Conservation (phyloP, 257 asterid genomes). For the Primulina huaijiensis region DNA sequence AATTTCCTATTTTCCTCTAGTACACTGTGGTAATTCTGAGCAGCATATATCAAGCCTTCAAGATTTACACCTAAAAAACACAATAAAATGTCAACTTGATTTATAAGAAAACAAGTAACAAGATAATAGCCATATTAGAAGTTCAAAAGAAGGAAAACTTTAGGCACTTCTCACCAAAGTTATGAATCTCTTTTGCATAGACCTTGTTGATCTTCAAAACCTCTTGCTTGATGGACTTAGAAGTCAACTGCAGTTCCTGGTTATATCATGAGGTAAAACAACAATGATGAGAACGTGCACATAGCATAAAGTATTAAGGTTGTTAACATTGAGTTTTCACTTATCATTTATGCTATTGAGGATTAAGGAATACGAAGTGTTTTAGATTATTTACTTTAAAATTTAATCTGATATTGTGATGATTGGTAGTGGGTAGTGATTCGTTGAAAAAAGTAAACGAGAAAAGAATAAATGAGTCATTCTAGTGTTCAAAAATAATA, state of each 20-base stretch:
- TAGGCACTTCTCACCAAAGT: slow-evolving; percentile 52
- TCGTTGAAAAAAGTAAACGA: background rate
- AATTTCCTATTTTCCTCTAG: slow-evolving; percentile 84
- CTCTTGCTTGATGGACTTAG: slow-evolving; percentile 76
- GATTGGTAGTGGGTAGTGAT: background rate
- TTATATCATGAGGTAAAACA: slow-evolving; percentile 24
- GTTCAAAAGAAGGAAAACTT: slow-evolving; percentile 18
- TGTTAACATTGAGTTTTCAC: background rate
- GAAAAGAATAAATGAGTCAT: background rate
- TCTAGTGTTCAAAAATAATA: background rate
- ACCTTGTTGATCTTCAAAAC: slow-evolving; percentile 51
- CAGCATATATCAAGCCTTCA: slow-evolving; percentile 70
- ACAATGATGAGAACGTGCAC: slow-evolving; percentile 8
- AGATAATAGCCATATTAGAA: slow-evolving; percentile 14
- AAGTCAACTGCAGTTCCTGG: slow-evolving; percentile 68
- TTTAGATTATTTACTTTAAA: too few relatives aligned
- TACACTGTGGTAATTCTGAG: slow-evolving; percentile 78
- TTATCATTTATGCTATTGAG: background rate
- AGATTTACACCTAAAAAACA: slow-evolving; percentile 60
- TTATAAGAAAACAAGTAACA: background rate
- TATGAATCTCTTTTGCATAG: slow-evolving; percentile 58
- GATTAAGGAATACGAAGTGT: background rate
- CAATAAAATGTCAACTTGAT: slow-evolving; percentile 4
- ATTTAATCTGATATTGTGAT: background rate
- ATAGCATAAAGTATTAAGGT: slow-evolving; percentile 20